These are phyloP conservation scores for Chara braunii DNA, from an alignment of 139 green algal genomes.

Conservation along the genomic window DNA sequence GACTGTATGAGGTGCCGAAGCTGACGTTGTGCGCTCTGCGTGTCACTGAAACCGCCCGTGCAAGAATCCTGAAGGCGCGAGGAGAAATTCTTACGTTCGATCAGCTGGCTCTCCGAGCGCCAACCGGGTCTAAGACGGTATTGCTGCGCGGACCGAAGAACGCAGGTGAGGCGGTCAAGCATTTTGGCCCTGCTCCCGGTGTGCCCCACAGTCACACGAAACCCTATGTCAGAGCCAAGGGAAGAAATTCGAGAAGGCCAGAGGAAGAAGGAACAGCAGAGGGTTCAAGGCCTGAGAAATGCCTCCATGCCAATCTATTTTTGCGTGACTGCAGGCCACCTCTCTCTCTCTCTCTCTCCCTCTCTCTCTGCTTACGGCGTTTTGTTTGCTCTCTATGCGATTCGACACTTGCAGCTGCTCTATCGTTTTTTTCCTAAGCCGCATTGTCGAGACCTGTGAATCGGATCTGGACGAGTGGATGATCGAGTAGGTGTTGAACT, in stretches of 20 bases:
- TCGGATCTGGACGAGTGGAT: too few species aligned
- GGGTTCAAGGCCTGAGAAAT: constrained; percentile 96
- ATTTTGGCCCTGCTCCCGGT: constrained; percentile 86
- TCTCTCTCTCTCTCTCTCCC: too few species aligned
- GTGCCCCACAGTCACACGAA: constrained; percentile 44
- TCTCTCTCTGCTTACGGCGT: too few species aligned
- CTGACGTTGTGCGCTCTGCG: constrained; percentile 72
- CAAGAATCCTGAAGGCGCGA: constrained; percentile 92
- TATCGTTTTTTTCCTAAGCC: too few species aligned
- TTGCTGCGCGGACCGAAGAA: constrained; percentile 93
- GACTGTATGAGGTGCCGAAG: constrained; percentile 81
- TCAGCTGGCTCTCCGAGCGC: constrained; percentile 87
- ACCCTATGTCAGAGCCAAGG: constrained; percentile 93
- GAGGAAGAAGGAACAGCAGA: constrained; percentile 78
- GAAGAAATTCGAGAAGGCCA: constrained; percentile 98
- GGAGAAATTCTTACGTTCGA: constrained; percentile 97
- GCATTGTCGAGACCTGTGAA: too few species aligned
- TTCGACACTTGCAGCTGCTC: too few species aligned
- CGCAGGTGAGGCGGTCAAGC: constrained; percentile 86
- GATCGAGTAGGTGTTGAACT: too few species aligned
- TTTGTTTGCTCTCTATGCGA: too few species aligned
- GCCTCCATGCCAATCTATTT: too few species aligned
- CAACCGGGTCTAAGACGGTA: constrained; percentile 69
- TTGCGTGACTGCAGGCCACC: too few species aligned
- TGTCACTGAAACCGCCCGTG: constrained; percentile 93